Evolutionary conservation across 2,329 filamentous ascomycete species (phyloP), one percentile per base, ranked within the genome.

Genomic region (Colletotrichum lindemuthianum): DNA sequence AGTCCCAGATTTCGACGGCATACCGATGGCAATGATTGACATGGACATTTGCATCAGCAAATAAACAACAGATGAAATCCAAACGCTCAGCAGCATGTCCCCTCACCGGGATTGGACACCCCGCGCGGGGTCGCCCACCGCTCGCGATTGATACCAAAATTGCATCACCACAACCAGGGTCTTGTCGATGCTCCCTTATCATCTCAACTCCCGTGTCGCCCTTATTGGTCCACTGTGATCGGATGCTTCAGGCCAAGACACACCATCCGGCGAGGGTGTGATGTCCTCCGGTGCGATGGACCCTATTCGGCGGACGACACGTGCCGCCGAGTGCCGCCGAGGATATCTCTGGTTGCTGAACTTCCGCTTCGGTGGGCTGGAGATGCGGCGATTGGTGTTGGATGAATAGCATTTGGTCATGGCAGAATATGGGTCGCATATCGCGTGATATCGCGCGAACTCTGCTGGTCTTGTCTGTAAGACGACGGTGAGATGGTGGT

Each of bases 61-160:
- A 24, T 24, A 24, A 24, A 24, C n/a, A 15, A 45, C n/a, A 45
- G 49, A 44, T n/a, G 47, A 58, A 41, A 37, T 6, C 13, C 15
- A 10, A 33, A 34, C 33, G n/a, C 39, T 32, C 8, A 11, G n/a
- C 33, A 43, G 16, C 33, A 11, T 41, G 37, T 47, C 48, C 13
- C 12, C 33, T 12, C 7, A 12, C 37, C 11, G 10, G 49, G 55
- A 53, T 63, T 59, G 60, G 54, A 16, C 43, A 12, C 8, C 40
- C 40, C 15, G 10, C 54, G 54, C 60, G 54, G 54, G 60, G 47
- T 41, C 12, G 8, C 43, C 49, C 36, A 15, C 49, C 33, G 43
- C 43, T 59, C 65, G 61, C 50, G 53, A 60, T 60, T 53, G 37
- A 33, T 54, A 9, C 57, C 65, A 65, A 60, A 65, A 65, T 59